Evolutionary conservation across 306 rosid genomes (phyloP), one percentile per base, ranked within the genome.

Genomic region (Senna tora): DNA sequence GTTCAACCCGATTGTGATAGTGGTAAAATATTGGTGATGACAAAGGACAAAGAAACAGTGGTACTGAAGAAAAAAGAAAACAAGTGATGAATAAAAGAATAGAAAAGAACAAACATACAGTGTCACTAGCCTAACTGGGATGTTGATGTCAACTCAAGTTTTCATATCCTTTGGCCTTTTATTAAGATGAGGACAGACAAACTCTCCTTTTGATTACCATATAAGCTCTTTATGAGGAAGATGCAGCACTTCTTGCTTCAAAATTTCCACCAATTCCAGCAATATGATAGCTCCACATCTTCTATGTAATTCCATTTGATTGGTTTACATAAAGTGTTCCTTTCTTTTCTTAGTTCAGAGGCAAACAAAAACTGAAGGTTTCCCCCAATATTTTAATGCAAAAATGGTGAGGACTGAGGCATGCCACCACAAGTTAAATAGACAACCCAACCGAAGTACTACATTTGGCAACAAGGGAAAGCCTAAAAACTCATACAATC

Each of bases 321-420:
- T 61, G 67, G 30, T 61, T 15, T 22, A 61, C 2, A 71, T 39
- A 46, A 72, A 65, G 74, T 67, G 80, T 76, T 82, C 58, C 86
- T 93, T 87, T 69, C 91, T 91, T 93, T 87, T 69, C 91, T 91
- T 91, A 39, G 82, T 72, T 72, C 56, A 77, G 89, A 84, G 89
- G 97, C 93, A 88, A 88, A n/a, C n/a, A n/a, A n/a, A n/a, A 77
- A 85, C 68, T 58, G 69, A 82, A 74, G 80, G 82, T 22, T 49
- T 7, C 25, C 42, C 9, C 47, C 16, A 71, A 62, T 62, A 68
- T 86, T 77, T 75, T 82, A 89, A 51, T 77, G 78, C 2, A 49
- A 17, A 49, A 75, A 89, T 84, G 85, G 84, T 76, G 69, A 61
- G 72, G 92, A 86, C 75, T 83, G 60, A 82, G 82, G 89, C 92